Evolutionary conservation across 2,329 filamentous ascomycete genomes (phyloP).

Genomic region (Neofusicoccum ribis): DNA sequence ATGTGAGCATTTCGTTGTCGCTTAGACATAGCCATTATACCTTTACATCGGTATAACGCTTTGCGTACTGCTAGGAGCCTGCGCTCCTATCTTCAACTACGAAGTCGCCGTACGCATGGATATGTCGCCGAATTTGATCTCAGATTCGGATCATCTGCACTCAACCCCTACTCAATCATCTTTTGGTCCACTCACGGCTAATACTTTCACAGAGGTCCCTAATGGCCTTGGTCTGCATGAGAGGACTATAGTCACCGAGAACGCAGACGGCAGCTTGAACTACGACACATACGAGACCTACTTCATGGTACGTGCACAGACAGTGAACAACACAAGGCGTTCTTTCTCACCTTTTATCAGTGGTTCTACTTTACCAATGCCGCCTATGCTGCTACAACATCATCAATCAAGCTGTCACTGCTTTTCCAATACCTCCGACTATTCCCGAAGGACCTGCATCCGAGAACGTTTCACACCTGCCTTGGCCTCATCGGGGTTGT

Average conservation of each 20-base stretch:
- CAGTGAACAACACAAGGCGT: too few relatives aligned
- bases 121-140: too few relatives aligned
- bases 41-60: neutral
- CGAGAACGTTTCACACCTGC: conserved; percentile 25
- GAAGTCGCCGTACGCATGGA: too few relatives aligned
- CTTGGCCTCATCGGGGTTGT: conserved; percentile 28
- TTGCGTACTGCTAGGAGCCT: neutral
- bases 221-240: conserved; percentile 37
- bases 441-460: conserved; percentile 26
- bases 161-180: neutral
- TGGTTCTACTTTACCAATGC: conserved; percentile 35
- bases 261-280: conserved; percentile 21
- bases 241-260: conserved; percentile 23
- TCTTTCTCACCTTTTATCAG: conserved; percentile 21
- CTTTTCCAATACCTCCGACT: conserved; percentile 39
- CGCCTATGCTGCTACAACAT: conserved; percentile 32
- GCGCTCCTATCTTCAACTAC: neutral
- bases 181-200: conserved; percentile 4
- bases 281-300: conserved; percentile 24
- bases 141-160: too few relatives aligned
- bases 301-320: conserved; percentile 30
- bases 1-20: conserved; percentile 20
- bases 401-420: conserved; percentile 39
- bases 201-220: conserved; percentile 30
- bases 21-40: neutral